Evolutionary conservation across 2,329 filamentous ascomycete genomes (phyloP).

Genomic region (Trichoderma atroviride): DNA sequence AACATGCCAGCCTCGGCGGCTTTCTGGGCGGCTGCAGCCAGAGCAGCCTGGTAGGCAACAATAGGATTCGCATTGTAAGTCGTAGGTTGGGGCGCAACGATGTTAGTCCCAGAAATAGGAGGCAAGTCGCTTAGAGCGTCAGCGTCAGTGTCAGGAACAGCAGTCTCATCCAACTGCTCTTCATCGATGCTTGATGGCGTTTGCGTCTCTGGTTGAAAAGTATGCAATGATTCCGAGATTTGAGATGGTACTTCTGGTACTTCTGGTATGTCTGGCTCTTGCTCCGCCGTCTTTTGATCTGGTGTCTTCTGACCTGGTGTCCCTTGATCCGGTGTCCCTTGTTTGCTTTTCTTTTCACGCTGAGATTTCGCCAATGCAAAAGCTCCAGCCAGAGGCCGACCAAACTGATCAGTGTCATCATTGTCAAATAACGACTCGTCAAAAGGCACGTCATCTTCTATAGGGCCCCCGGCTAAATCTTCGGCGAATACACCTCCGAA

Average conservation of each 20-base stretch:
- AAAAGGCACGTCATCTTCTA: slow-evolving; percentile 62
- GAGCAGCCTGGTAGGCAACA: slow-evolving; percentile 78
- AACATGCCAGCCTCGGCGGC: slow-evolving; percentile 79
- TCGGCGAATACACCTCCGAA: slow-evolving; percentile 52
- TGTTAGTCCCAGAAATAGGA: slow-evolving; percentile 17
- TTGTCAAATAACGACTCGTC: slow-evolving; percentile 76
- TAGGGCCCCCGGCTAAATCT: slow-evolving; percentile 44
- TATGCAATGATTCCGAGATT: slow-evolving; percentile 48
- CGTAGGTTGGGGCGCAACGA: slow-evolving; percentile 24
- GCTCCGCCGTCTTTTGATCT: slow-evolving; percentile 44
- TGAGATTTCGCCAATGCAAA: slow-evolving; percentile 58
- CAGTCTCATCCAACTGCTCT: slow-evolving; percentile 27
- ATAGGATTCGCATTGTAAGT: slow-evolving; percentile 35
- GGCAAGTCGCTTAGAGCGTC: background rate
- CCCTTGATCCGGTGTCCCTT: slow-evolving; percentile 28
- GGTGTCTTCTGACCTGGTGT: slow-evolving; percentile 34
- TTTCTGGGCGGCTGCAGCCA: slow-evolving; percentile 78
- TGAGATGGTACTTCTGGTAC: slow-evolving; percentile 50
- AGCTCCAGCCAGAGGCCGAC: slow-evolving; percentile 60
- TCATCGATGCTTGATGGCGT: slow-evolving; percentile 51
- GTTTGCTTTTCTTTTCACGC: slow-evolving; percentile 38
- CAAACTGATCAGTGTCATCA: slow-evolving; percentile 64
- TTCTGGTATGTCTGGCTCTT: slow-evolving; percentile 52
- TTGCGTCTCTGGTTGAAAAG: slow-evolving; percentile 54
- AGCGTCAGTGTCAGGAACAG: slow-evolving; percentile 8